Percentiles rank a stretch among this genome's conserved stretches.
These are phyloP conservation scores for Gastroboletus turbinatus DNA, from an alignment of 1,284 basidiomycete species.

Conservation along the genomic window DNA sequence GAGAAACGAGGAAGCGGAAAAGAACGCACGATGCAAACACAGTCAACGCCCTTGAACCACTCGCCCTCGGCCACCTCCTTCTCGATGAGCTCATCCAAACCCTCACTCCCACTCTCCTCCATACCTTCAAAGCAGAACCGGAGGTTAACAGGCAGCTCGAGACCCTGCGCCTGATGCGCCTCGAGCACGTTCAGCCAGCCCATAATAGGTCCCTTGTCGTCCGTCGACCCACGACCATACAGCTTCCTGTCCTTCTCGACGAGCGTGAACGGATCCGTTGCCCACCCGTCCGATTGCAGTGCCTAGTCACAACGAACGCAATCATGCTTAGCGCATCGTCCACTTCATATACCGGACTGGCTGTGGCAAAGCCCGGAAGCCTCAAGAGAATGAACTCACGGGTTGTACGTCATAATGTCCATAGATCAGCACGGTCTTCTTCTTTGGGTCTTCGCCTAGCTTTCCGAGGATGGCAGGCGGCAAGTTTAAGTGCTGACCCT, in stretches of 20 bases:
- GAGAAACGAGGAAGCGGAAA: slow-evolving; percentile 31
- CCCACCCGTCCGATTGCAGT: slow-evolving; percentile 84
- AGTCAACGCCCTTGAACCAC: slow-evolving; percentile 92
- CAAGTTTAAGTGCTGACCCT: slow-evolving; percentile 76
- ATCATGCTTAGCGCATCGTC: background rate
- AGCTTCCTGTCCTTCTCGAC: slow-evolving; percentile 68
- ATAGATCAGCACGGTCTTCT: slow-evolving; percentile 92
- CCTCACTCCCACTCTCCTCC: slow-evolving; percentile 96
- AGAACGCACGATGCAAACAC: slow-evolving; percentile 85
- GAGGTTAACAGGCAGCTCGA: slow-evolving; percentile 91
- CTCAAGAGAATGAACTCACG: slow-evolving; percentile 42
- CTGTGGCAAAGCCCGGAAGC: background rate
- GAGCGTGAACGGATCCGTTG: slow-evolving; percentile 88
- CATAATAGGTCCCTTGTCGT: slow-evolving; percentile 92
- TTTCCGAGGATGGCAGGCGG: slow-evolving; percentile 88
- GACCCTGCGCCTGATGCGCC: slow-evolving; percentile 73
- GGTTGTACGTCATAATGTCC: slow-evolving; percentile 90
- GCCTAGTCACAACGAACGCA: slow-evolving; percentile 40
- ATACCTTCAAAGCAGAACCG: slow-evolving; percentile 97
- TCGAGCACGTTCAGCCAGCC: slow-evolving; percentile 96
- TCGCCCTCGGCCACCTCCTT: slow-evolving; percentile 71
- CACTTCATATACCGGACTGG: background rate
- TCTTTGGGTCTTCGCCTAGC: slow-evolving; percentile 80
- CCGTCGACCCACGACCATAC: slow-evolving; percentile 88
- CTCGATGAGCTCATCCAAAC: slow-evolving; percentile 88